These are phyloP conservation scores for Hericium coralloides DNA, from an alignment of 768 basidiomycete genomes.

Conservation along the genomic window DNA sequence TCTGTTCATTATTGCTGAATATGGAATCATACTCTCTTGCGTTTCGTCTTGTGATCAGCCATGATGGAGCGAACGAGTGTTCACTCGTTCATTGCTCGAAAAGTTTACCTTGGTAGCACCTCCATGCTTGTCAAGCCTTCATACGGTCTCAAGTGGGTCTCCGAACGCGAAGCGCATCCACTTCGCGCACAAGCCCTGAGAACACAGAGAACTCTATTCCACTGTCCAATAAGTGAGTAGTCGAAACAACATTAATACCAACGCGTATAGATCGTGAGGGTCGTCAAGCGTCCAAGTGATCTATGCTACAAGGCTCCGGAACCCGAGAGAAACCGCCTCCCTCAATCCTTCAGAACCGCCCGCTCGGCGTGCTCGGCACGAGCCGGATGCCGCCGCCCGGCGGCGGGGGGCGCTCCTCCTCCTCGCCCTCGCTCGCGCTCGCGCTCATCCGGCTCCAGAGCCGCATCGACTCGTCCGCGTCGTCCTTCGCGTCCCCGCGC, in stretches of 20 bases:
- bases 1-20: not conserved
- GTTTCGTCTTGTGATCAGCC: no score
- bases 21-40: not conserved
- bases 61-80: no score
- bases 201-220: not conserved
- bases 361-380: constrained; percentile 1
- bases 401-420: not conserved
- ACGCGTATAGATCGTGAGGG: not conserved
- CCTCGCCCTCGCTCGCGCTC: not conserved
- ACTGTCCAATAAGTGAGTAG: not conserved
- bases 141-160: no score
- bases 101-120: no score
- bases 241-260: not conserved
- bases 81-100: no score
- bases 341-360: constrained; percentile 3
- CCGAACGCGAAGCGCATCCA: no score
- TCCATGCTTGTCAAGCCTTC: no score
- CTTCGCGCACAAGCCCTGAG: no score
- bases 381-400: constrained; percentile 10
- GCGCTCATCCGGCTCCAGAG: constrained; percentile 26
- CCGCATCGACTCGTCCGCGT: constrained; percentile 52
- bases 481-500: constrained; percentile 33
- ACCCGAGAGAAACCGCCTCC: not conserved
- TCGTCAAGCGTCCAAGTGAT: not conserved
- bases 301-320: not conserved